Percentiles rank a stretch among this genome's conserved stretches.
phyloP scores from a whole-genome alignment of 768 basidiomycete species.

The Baorangia bicolor region DNA sequence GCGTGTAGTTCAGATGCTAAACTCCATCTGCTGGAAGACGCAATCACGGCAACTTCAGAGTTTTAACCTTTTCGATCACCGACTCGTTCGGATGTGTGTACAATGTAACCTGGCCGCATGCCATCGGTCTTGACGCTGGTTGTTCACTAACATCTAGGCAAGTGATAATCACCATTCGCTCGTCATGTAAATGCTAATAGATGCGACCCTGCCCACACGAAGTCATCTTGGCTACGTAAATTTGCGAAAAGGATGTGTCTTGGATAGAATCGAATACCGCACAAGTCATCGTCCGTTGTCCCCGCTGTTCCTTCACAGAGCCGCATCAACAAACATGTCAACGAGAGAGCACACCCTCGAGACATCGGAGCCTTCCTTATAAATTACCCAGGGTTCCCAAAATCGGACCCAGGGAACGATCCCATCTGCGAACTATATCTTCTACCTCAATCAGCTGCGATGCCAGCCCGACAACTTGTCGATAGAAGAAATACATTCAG shows the following conservation, averaged over 20 bases:
- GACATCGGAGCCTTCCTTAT: constrained; percentile 29
- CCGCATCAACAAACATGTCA: constrained; percentile 17
- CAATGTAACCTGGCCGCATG: background rate
- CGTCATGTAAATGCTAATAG: background rate
- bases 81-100: background rate
- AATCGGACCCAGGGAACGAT: constrained; percentile 5
- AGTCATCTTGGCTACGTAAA: background rate
- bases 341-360: constrained; percentile 12
- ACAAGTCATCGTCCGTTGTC: constrained; percentile 9
- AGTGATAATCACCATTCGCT: background rate
- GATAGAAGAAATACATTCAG: constrained; percentile 62
- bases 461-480: constrained; percentile 61
- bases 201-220: background rate
- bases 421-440: constrained; percentile 50
- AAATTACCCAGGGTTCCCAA: constrained; percentile 20
- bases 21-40: background rate
- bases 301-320: constrained; percentile 5
- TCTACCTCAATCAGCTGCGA: constrained; percentile 56
- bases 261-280: background rate
- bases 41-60: constrained; percentile 10
- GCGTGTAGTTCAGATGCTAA: background rate
- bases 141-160: constrained; percentile 1
- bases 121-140: background rate
- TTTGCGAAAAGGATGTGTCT: background rate
- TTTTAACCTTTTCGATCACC: constrained; percentile 24